These are phyloP conservation scores for Phytophthora sp. DNA, from an alignment of 352 stramenopile species.

Conservation along the genomic window DNA sequence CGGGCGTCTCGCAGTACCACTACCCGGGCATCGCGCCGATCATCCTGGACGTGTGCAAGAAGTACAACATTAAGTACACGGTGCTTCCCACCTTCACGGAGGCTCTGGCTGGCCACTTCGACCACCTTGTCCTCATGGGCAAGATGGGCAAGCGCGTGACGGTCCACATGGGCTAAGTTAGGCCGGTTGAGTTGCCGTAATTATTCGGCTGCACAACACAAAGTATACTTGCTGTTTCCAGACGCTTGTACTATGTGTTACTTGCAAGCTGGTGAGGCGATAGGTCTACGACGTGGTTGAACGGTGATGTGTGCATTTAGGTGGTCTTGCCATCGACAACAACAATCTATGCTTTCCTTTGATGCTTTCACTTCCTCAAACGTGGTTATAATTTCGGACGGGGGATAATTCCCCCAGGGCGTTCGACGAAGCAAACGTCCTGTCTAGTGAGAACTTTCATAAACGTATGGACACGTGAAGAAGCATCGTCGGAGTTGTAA, in stretches of 20 bases:
- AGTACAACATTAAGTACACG: conserved; percentile 94
- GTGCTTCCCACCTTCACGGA: conserved; percentile 83
- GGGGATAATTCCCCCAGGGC: not conserved
- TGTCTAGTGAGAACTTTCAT: no score
- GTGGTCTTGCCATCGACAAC: conserved; percentile 8
- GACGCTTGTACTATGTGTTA: not conserved
- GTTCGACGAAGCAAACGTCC: no score
- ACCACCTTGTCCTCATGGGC: conserved; percentile 92
- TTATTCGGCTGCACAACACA: not conserved
- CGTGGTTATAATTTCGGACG: not conserved
- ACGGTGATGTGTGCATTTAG: conserved; percentile 21
- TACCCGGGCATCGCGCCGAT: conserved; percentile 93
- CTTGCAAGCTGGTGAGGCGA: not conserved
- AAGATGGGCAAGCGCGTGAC: conserved; percentile 74
- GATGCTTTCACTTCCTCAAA: not conserved
- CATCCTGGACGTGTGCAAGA: conserved; percentile 92
- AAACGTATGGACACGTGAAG: no score
- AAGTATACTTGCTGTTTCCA: conserved; percentile 2
- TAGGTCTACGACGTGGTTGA: not conserved
- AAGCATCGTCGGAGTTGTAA: no score
- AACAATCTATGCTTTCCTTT: conserved; percentile 26
- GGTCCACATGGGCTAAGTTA: conserved; percentile 88
- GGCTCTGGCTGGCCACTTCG: conserved; percentile 86
- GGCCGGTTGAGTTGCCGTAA: not conserved
- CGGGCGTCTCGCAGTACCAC: conserved; percentile 94